Conservation (phyloP, 257 asterid species). For the Solanum bukasovii region DNA sequence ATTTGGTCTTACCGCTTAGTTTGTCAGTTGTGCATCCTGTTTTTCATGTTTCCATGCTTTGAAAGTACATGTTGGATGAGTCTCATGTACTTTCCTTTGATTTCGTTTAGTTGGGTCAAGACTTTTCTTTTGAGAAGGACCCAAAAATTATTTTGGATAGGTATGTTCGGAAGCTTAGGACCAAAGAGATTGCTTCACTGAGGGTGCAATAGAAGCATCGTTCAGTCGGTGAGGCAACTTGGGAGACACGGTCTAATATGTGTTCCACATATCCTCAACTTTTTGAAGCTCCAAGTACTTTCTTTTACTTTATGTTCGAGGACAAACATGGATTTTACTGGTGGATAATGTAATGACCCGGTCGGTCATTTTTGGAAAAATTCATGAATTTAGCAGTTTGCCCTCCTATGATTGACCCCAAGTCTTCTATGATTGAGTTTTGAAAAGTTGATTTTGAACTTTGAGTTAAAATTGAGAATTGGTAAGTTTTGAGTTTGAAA, state of each 20-base stretch:
- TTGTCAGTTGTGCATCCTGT: too few species aligned
- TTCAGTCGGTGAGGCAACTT: neutral
- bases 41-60: neutral
- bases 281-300: neutral
- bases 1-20: neutral
- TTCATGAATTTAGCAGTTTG: too few species aligned
- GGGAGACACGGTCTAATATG: neutral
- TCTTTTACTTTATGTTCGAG: neutral
- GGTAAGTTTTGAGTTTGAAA: neutral
- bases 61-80: neutral
- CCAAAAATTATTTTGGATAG: neutral
- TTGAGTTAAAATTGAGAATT: neutral
- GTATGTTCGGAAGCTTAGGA: neutral
- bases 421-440: neutral
- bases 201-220: neutral
- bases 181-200: neutral
- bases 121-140: neutral
- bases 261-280: neutral
- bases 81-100: neutral
- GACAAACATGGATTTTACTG: neutral
- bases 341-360: neutral
- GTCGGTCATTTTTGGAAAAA: neutral
- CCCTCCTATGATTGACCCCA: neutral
- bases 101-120: neutral
- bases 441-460: neutral